These are phyloP conservation scores for Suillus sp. DNA, from an alignment of 768 basidiomycete species.

Conservation along the genomic window DNA sequence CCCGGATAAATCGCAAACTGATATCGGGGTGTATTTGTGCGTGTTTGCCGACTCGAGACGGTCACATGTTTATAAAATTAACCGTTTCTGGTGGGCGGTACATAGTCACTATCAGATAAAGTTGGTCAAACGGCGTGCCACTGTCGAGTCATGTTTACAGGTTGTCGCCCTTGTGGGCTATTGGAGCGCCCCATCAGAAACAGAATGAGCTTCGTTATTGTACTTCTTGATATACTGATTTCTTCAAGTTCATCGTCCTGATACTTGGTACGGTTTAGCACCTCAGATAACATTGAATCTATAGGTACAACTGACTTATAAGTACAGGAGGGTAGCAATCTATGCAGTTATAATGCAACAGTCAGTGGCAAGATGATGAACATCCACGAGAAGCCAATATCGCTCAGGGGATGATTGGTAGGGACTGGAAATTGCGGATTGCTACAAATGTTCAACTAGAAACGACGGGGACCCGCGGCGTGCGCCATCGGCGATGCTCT, in stretches of 20 bases:
- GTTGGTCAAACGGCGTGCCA: background rate
- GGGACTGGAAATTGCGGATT: background rate
- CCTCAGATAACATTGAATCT: background rate
- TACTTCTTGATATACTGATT: background rate
- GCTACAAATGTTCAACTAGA: background rate
- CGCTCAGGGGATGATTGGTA: background rate
- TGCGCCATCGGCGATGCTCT: background rate
- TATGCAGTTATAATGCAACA: slow-evolving; percentile 3
- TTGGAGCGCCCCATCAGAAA: background rate
- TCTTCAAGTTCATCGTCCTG: background rate
- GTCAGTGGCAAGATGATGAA: background rate
- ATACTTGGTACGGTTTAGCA: background rate
- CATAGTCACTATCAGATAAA: too few relatives aligned
- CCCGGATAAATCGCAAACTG: too few relatives aligned
- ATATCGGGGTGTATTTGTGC: too few relatives aligned
- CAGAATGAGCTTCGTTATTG: background rate
- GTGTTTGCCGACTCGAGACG: too few relatives aligned
- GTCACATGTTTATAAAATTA: too few relatives aligned
- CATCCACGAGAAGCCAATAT: slow-evolving; percentile 1
- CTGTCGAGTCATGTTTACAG: background rate
- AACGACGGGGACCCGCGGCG: background rate
- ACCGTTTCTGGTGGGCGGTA: too few relatives aligned
- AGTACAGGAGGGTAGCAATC: background rate
- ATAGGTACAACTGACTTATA: background rate
- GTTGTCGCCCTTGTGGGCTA: background rate